phyloP scores from a whole-genome alignment of 768 basidiomycete species.

The Rhizopogon rudus region DNA sequence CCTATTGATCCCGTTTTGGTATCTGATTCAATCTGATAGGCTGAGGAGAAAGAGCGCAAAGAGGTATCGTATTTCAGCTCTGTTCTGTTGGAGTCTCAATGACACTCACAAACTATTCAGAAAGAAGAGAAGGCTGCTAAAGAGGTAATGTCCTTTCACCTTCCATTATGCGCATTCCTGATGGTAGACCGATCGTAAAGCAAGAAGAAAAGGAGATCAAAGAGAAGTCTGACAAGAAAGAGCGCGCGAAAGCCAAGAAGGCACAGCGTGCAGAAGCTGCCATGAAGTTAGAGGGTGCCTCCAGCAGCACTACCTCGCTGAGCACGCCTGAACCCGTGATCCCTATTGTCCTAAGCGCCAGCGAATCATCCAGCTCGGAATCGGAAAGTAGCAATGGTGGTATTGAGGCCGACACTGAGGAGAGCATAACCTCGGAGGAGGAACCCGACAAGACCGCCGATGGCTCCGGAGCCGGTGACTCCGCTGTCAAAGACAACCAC shows the following conservation, averaged over 20 bases:
- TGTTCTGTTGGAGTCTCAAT: not conserved
- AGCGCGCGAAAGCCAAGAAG: constrained; percentile 53
- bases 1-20: not conserved
- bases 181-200: constrained; percentile 17
- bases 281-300: constrained; percentile 19
- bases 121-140: constrained; percentile 53
- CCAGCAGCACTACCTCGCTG: constrained; percentile 7
- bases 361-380: constrained; percentile 47
- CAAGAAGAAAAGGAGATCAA: constrained; percentile 41
- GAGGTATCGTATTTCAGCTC: constrained; percentile 35
- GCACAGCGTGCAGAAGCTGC: constrained; percentile 30
- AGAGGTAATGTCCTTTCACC: constrained; percentile 37
- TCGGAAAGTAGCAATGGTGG: constrained; percentile 54
- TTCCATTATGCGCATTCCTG: not conserved
- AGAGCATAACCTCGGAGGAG: constrained; percentile 71
- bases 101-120: constrained; percentile 12
- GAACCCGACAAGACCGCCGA: constrained; percentile 43
- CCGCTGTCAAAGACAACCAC: constrained; percentile 19
- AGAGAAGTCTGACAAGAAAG: constrained; percentile 55
- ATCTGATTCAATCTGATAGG: constrained; percentile 23
- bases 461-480: constrained; percentile 2
- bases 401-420: constrained; percentile 71
- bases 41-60: constrained; percentile 60
- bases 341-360: constrained; percentile 19
- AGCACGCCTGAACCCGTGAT: constrained; percentile 14